phyloP scores from a whole-genome alignment of 495 filamentous ascomycete genomes.

The Xylona heveae region DNA sequence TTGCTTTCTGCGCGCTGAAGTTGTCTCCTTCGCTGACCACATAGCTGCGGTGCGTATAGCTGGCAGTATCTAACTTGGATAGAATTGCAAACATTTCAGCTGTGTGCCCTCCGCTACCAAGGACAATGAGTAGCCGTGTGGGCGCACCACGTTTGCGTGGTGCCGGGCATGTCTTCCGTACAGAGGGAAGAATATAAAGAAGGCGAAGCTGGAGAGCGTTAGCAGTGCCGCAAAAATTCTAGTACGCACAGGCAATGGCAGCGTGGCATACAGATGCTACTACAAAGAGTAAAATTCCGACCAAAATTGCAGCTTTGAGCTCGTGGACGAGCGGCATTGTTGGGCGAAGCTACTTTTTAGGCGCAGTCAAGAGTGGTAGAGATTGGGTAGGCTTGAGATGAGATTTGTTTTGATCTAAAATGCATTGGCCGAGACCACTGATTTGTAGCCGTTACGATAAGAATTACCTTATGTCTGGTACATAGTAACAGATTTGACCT shows the following conservation, averaged over 20 bases:
- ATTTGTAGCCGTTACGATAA: too few species aligned
- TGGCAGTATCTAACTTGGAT: constrained; percentile 19
- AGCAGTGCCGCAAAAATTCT: constrained; percentile 3
- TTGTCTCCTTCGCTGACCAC: constrained; percentile 56
- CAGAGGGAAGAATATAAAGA: constrained; percentile 23
- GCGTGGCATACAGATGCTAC: constrained; percentile 8
- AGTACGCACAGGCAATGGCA: background rate
- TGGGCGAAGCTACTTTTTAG: too few species aligned
- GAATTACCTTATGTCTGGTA: too few species aligned
- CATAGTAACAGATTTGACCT: too few species aligned
- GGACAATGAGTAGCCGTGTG: constrained; percentile 57
- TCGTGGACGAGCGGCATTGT: too few species aligned
- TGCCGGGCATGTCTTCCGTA: constrained; percentile 8
- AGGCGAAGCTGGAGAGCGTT: constrained; percentile 22
- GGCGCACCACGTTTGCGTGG: constrained; percentile 14
- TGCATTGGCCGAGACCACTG: too few species aligned
- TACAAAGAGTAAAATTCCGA: constrained; percentile 5
- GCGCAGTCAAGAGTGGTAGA: too few species aligned
- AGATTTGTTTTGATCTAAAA: too few species aligned
- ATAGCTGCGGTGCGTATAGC: constrained; percentile 57
- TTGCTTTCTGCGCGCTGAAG: constrained; percentile 44
- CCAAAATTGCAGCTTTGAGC: too few species aligned
- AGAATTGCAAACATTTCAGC: constrained; percentile 81
- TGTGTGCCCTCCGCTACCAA: constrained; percentile 88
- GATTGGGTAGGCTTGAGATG: too few species aligned